Conservation (phyloP, 768 basidiomycete genomes). For the Xanthoconium purpureum region DNA sequence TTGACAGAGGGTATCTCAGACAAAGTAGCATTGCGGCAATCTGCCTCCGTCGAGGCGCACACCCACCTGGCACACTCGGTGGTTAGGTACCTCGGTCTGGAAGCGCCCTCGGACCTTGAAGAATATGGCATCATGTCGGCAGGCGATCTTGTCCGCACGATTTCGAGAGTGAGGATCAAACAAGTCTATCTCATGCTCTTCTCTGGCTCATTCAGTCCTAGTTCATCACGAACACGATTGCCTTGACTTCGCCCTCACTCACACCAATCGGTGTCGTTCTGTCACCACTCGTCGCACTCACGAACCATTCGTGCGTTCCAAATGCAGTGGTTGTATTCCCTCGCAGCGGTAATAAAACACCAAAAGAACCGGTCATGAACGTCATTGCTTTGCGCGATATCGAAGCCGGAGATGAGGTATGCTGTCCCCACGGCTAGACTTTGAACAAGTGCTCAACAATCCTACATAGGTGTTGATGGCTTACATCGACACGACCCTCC, state of each 20-base stretch:
- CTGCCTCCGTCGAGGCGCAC: conserved; percentile 51
- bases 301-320: conserved; percentile 87
- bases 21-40: conserved; percentile 46
- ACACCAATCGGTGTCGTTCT: conserved; percentile 82
- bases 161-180: conserved; percentile 57
- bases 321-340: conserved; percentile 95
- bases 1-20: conserved; percentile 39
- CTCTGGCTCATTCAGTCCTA: conserved; percentile 30
- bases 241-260: conserved; percentile 74
- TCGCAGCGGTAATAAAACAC: conserved; percentile 35
- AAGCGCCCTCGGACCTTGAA: conserved; percentile 56
- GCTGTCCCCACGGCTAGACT: not conserved
- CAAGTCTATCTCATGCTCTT: not conserved
- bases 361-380: conserved; percentile 62
- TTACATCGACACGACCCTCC: conserved; percentile 83
- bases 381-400: conserved; percentile 72
- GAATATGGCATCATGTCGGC: conserved; percentile 55
- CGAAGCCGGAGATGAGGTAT: conserved; percentile 64
- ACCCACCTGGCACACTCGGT: conserved; percentile 72
- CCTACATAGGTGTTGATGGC: conserved; percentile 64
- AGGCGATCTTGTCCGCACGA: conserved; percentile 63
- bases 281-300: conserved; percentile 73
- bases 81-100: conserved; percentile 64
- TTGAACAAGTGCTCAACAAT: not conserved
- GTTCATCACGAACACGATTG: conserved; percentile 92